Evolutionary conservation across 257 asterid genomes (phyloP).

Genomic region (Ajuga chamaepitys): DNA sequence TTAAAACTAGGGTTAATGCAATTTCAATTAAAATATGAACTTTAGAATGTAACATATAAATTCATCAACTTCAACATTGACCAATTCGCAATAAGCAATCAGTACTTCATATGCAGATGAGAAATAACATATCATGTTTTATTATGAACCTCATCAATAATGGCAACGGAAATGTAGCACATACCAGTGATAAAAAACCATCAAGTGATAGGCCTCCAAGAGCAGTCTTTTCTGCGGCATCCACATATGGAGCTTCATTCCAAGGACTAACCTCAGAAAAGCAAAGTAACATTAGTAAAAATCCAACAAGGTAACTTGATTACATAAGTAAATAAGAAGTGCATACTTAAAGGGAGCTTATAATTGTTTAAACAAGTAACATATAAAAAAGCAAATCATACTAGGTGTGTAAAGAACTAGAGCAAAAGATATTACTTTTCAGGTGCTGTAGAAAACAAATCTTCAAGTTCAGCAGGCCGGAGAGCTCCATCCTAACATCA

Average conservation of each 20-base stretch:
- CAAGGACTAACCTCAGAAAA: slow-evolving; percentile 59
- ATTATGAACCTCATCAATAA: background rate
- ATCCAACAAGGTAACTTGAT: background rate
- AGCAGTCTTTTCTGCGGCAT: slow-evolving; percentile 80
- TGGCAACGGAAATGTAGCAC: slow-evolving; percentile 12
- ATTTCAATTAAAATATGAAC: background rate
- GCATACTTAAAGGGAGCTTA: background rate
- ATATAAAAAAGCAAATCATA: background rate
- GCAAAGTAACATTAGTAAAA: slow-evolving; percentile 5
- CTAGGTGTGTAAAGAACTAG: background rate
- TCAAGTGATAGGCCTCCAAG: slow-evolving; percentile 79
- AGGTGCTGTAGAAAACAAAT: slow-evolving; percentile 90
- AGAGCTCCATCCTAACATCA: slow-evolving; percentile 81
- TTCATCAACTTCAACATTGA: background rate
- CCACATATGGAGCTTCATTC: slow-evolving; percentile 78
- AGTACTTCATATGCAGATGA: background rate
- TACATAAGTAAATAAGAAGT: background rate
- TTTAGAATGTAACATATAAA: background rate
- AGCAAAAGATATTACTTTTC: slow-evolving; percentile 64
- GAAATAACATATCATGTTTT: background rate
- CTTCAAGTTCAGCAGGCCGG: slow-evolving; percentile 78
- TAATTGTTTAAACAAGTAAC: background rate
- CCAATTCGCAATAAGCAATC: background rate
- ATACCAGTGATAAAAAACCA: slow-evolving; percentile 80
- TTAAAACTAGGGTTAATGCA: background rate